phyloP scores from a whole-genome alignment of 169 alveolate species.

The Plasmodium vivax region DNA sequence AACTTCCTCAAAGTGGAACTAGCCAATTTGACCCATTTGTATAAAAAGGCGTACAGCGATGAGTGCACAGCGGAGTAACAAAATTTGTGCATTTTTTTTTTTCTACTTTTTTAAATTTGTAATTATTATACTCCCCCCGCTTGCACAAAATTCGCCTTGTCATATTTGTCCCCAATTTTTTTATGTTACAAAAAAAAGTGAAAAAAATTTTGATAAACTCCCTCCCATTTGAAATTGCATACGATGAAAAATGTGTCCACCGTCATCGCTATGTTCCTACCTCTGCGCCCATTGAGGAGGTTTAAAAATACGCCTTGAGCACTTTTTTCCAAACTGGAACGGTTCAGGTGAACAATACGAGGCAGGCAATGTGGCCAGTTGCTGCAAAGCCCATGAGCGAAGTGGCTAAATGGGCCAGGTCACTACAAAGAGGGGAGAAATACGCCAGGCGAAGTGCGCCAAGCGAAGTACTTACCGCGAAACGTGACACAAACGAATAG shows the following conservation, averaged over 20 bases:
- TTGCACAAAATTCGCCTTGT: not conserved
- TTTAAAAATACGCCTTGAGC: not conserved
- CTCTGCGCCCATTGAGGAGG: not conserved
- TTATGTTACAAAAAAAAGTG: not conserved
- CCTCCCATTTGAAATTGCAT: not conserved
- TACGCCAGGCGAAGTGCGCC: not conserved
- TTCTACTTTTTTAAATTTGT: not conserved
- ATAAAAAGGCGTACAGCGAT: constrained; percentile 40
- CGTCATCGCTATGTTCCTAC: not conserved
- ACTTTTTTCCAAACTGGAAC: not conserved
- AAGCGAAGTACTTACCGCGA: not conserved
- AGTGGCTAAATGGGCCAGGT: not conserved
- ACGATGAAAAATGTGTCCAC: not conserved
- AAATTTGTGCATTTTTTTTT: not conserved
- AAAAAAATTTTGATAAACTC: not conserved
- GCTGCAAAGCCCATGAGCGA: not conserved
- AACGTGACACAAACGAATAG: not conserved
- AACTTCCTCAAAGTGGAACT: constrained; percentile 7
- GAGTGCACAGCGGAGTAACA: not conserved
- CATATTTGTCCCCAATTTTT: not conserved
- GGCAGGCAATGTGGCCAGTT: not conserved
- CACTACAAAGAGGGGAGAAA: not conserved
- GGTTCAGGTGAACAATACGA: not conserved
- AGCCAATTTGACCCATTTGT: not conserved
- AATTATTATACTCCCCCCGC: not conserved